Evolutionary conservation across 345 rosid genomes (phyloP), one percentile per base, ranked within the genome.

Genomic region (Citrus unshiu): DNA sequence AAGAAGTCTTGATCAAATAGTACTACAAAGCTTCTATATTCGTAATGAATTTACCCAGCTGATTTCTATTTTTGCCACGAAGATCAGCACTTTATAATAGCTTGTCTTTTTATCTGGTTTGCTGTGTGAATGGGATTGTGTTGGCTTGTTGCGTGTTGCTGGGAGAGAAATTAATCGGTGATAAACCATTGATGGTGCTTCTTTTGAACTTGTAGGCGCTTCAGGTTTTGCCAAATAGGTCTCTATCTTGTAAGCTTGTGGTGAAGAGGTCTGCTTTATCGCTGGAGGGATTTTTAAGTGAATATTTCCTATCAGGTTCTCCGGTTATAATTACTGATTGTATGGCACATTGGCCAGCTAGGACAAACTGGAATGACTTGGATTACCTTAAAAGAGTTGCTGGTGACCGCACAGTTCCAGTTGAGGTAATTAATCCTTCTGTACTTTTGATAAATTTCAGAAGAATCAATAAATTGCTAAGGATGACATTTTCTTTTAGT

Each of bases 311-410:
- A 34, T 43, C 88, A 30, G 95, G 88, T 82, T 86, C 86, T 83
- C 99, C 99, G 7, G 97, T 96, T 82, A 83, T 94, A 75, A 88
- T 94, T 82, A 93, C 89, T 68, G 94, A 94, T 77, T 86, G 90
- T 78, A 96, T 96, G 97, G 91, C 88, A 76, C 97, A 96, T 78
- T 96, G 99, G 98, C 97, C 99, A 66, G 98, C 99, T 81, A 86
- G 82, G 82, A 80, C 82, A 54, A 96, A 86, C 89, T 96, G 99
- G 99, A 91, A 94, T 76, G 89, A 93, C 82, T 75, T 94, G 86
- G 91, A 89, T 77, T 96, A 96, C 79, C 89, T 96, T 63, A 88
- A 75, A 62, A 70, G 72, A 69, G 90, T 91, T 78, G 99, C 97
- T 74, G 99, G 97, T 80, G 88, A 90, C 61, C 92, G 98, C 25